These are phyloP conservation scores for Trypanosoma grayi DNA, from an alignment of 208 protist genomes.

Conservation along the genomic window DNA sequence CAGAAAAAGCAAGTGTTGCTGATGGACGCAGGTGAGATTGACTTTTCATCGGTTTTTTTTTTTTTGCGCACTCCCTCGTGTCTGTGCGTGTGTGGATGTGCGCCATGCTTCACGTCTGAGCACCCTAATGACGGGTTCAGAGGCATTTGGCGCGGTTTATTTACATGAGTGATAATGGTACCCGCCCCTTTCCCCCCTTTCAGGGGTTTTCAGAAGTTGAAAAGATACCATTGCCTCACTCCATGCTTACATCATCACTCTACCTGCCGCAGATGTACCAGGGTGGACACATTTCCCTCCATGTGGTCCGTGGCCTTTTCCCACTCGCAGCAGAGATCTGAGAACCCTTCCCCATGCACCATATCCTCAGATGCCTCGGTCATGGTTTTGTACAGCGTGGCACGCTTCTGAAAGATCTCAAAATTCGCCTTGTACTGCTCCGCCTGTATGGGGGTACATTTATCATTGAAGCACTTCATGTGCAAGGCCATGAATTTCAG, in stretches of 20 bases:
- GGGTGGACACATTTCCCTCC: background rate
- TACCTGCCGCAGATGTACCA: conserved; percentile 3
- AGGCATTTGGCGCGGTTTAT: no score
- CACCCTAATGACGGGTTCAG: no score
- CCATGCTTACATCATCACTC: conserved; percentile 2
- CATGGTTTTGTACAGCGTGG: conserved; percentile 57
- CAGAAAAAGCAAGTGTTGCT: no score
- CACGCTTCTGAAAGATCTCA: conserved; percentile 52
- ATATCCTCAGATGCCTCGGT: conserved; percentile 5
- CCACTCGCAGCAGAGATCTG: conserved; percentile 44
- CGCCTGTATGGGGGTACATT: conserved; percentile 59
- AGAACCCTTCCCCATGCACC: conserved; percentile 14
- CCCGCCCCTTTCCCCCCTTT: no score
- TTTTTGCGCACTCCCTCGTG: no score
- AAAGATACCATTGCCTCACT: conserved; percentile 8
- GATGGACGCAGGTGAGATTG: no score
- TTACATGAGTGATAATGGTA: no score
- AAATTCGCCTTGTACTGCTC: conserved; percentile 68
- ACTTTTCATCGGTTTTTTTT: no score
- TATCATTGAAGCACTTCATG: conserved; percentile 80
- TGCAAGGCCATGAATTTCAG: conserved; percentile 88
- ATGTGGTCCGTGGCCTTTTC: conserved; percentile 11
- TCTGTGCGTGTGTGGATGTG: no score
- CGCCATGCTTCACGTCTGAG: no score
- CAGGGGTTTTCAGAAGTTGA: conserved; percentile 18